Conservation (phyloP, 2,329 filamentous ascomycete species). For the Sporothrix inflata region DNA sequence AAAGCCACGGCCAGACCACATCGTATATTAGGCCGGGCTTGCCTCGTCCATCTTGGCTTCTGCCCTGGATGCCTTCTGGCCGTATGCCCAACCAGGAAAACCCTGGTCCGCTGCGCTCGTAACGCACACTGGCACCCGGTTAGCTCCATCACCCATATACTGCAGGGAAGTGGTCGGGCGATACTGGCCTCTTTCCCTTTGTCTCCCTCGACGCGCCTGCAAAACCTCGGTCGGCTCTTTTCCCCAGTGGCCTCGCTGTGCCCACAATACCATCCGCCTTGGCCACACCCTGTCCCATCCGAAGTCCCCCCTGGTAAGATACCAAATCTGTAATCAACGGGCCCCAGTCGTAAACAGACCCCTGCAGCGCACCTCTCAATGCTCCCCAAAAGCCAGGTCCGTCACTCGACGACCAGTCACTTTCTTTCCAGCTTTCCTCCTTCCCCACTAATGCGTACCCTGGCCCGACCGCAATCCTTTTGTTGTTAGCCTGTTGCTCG, state of each 20-base stretch:
- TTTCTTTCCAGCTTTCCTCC: not conserved
- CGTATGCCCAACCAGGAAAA: not conserved
- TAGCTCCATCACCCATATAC: constrained; percentile 5
- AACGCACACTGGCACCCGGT: constrained; percentile 8
- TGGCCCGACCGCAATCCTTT: constrained; percentile 10
- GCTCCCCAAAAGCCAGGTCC: not conserved
- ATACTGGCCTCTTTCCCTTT: not conserved
- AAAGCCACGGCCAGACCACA: constrained; percentile 6
- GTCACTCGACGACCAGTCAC: constrained; percentile 9
- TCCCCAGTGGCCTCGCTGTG: not conserved
- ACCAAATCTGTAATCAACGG: constrained; percentile 18
- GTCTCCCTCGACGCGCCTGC: not conserved
- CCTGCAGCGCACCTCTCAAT: constrained; percentile 19
- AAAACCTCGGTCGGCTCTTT: constrained; percentile 7
- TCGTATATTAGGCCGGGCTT: not conserved
- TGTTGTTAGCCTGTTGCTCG: constrained; percentile 2
- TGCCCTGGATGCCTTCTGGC: not conserved
- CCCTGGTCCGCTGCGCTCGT: not conserved
- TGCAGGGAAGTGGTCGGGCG: not conserved
- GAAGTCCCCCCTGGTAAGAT: not conserved
- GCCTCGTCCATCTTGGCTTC: not conserved
- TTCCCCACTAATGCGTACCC: constrained; percentile 15
- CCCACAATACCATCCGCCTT: too few relatives aligned
- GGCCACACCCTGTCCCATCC: constrained; percentile 12
- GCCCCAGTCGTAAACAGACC: constrained; percentile 26